These are phyloP conservation scores for Russula dissimulans DNA, from an alignment of 768 basidiomycete species.

Conservation along the genomic window DNA sequence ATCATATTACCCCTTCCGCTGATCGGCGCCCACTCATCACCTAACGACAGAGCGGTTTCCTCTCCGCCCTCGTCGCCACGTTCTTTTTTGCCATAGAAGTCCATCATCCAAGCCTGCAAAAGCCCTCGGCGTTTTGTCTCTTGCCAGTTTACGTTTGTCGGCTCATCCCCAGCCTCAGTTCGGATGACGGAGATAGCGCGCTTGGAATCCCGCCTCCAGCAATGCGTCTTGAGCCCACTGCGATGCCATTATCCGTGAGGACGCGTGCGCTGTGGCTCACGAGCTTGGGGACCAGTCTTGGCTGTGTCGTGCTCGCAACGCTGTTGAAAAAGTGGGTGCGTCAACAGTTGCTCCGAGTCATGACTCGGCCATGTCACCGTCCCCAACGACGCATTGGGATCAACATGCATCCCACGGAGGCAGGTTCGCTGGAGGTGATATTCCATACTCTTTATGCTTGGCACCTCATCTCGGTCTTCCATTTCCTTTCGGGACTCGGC, in stretches of 20 bases:
- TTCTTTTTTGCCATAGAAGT: neutral
- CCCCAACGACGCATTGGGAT: too few relatives aligned
- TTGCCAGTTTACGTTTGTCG: neutral
- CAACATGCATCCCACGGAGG: too few relatives aligned
- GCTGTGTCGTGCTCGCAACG: neutral
- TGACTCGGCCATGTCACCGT: neutral
- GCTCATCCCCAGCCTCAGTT: neutral
- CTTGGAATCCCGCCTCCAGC: neutral
- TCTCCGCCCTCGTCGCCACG: neutral
- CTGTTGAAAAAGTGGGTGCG: neutral
- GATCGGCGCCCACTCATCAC: neutral
- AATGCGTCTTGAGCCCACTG: too few relatives aligned
- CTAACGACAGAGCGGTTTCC: neutral
- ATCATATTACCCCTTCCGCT: neutral
- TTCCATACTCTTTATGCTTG: neutral
- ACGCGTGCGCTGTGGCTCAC: neutral
- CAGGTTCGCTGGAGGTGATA: too few relatives aligned
- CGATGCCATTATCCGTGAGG: neutral
- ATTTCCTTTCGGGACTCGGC: neutral
- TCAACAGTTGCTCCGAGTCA: neutral
- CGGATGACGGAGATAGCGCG: neutral
- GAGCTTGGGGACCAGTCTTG: neutral
- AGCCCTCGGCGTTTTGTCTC: neutral
- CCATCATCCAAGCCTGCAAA: neutral
- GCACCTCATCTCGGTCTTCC: neutral